Conservation (phyloP, 139 green algal genomes). For the Eudorina sp. region DNA sequence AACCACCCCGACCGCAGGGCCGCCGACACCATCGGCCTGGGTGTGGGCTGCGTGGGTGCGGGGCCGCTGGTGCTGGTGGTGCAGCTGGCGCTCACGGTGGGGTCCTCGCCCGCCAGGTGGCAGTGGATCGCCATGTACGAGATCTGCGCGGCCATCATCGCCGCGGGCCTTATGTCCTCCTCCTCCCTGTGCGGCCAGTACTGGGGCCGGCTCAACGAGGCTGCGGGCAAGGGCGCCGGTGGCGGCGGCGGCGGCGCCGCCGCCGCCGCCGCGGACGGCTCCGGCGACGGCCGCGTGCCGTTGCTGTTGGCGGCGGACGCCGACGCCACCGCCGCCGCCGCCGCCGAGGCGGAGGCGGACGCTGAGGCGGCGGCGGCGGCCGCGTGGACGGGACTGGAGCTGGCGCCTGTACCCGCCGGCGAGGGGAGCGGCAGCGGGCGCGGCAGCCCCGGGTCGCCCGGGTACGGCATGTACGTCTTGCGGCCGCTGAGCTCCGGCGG, state of each 20-base stretch:
- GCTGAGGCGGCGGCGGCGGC: conserved; percentile 12
- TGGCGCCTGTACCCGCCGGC: neutral
- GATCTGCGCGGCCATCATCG: conserved; percentile 51
- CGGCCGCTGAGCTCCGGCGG: neutral
- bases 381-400: neutral
- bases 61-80: conserved; percentile 77
- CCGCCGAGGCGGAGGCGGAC: neutral
- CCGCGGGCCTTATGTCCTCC: conserved; percentile 20
- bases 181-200: conserved; percentile 53
- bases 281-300: neutral
- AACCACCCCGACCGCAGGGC: conserved; percentile 61
- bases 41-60: conserved; percentile 65
- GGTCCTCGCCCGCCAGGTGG: neutral
- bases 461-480: neutral
- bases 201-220: conserved; percentile 28
- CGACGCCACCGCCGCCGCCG: neutral
- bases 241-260: neutral
- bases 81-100: conserved; percentile 61
- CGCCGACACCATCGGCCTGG: conserved; percentile 86
- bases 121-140: conserved; percentile 79
- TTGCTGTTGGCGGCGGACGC: neutral
- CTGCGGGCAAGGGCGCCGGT: too few species aligned
- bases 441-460: neutral
- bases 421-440: neutral
- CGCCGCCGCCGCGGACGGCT: neutral